Percentiles rank a stretch among this genome's conserved stretches.
Evolutionary conservation across 2,329 filamentous ascomycete genomes (phyloP).

Genomic region (Pezicula carpinea): DNA sequence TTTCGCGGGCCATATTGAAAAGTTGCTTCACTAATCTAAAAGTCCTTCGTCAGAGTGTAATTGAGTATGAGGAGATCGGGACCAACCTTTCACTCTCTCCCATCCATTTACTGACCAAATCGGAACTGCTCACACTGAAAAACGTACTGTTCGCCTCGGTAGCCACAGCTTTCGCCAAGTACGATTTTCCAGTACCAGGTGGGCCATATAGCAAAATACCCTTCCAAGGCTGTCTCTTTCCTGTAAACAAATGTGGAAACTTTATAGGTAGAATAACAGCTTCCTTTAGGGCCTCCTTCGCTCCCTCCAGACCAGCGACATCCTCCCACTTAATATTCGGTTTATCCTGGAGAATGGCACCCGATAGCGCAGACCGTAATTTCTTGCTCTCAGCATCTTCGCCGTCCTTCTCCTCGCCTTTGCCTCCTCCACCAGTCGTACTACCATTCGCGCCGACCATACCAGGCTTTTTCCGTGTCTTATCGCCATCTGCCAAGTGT

Average conservation of each 20-base stretch:
- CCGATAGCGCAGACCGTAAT: conserved; percentile 80
- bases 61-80: conserved; percentile 11
- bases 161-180: conserved; percentile 93
- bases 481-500: conserved; percentile 73
- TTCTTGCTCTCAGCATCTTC: conserved; percentile 95
- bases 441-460: conserved; percentile 70
- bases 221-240: conserved; percentile 97
- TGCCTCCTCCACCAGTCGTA: conserved; percentile 56
- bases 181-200: conserved; percentile 95
- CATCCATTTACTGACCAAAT: conserved; percentile 99
- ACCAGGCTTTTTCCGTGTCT: conserved; percentile 65
- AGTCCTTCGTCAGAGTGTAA: too few relatives aligned
- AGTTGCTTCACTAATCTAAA: conserved; percentile 78
- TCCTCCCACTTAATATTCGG: conserved; percentile 98
- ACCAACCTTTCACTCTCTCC: conserved; percentile 91
- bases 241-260: conserved; percentile 93
- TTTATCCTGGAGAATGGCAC: conserved; percentile 90
- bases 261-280: conserved; percentile 97
- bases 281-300: conserved; percentile 96
- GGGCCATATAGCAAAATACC: conserved; percentile 95
- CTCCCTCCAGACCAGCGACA: conserved; percentile 87
- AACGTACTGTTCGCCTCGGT: conserved; percentile 99
- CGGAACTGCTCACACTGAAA: conserved; percentile 96
- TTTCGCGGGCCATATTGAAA: conserved; percentile 97
- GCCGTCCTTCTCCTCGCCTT: conserved; percentile 52